Base-by-base conservation (phyloP, 1,284 basidiomycete species). In the Ustilago bromivora region DNA sequence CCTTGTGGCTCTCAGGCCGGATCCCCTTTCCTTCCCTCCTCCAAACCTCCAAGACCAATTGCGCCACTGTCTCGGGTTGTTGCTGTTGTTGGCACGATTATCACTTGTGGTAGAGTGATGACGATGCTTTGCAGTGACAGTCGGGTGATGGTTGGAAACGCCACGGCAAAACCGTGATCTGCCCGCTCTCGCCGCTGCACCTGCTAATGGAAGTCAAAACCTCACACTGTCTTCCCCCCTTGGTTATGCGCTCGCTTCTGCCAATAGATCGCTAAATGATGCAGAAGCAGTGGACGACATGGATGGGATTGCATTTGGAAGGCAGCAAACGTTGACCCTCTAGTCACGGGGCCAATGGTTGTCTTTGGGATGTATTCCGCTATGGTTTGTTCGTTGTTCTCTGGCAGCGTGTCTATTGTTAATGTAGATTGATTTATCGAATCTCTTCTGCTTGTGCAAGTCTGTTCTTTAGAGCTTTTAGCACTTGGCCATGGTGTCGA, bases 21-120 rank as follows among this genome's bases (percentile, higher is more conserved):
- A 38, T 23, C 34, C 41, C 8, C 57, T 32, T 17, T 55, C 7
- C 4, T 31, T n/a, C 41, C 17, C 31, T 1, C 10, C 36, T 28
- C 41, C 36, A 36, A 43, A 55, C n/a, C 12, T 46, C 56, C 19
- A 23, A 9, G 41, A 32, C n/a, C 40, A 57, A 57, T 55, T 23
- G 67, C 47, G 46, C 34, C 15, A 40, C 28, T 38, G 47, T 23
- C 19, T 19, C 38, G n/a, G 3, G 19, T 55, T 19, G 28, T 62
- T 28, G 40, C 35, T 61, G 69, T 51, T 52, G 38, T 66, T 28
- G 23, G 35, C 23, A 17, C 43, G 31, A n/a, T 57, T 56, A 47
- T 51, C 57, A 43, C 69, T 62, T 71, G 69, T 71, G 69, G 69
- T 71, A 71, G 62, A 59, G 69, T 32, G 59, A 41, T 57, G 47